Conservation (phyloP, 257 asterid species). For the Cordia subcordata region DNA sequence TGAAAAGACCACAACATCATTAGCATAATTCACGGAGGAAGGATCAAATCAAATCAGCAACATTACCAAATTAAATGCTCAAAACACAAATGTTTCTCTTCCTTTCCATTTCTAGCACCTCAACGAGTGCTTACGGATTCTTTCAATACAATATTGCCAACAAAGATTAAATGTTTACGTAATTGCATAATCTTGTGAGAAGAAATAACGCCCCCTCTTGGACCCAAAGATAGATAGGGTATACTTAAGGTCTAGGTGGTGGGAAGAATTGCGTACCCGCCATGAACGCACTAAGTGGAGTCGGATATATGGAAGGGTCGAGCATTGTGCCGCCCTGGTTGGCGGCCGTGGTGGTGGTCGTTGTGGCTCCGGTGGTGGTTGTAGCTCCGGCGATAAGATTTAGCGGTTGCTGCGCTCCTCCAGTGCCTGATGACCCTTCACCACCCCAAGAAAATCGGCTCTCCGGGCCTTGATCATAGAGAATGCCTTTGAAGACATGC, state of each 20-base stretch:
- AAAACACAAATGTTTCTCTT: constrained; percentile 6
- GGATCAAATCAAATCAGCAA: constrained; percentile 11
- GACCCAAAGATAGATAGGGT: background rate
- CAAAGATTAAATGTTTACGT: constrained; percentile 7
- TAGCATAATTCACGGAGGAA: too few relatives aligned
- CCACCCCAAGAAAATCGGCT: constrained; percentile 24
- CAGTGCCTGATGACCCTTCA: constrained; percentile 40
- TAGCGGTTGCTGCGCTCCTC: constrained; percentile 21
- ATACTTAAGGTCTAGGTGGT: constrained; percentile 59
- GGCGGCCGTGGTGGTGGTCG: constrained; percentile 14
- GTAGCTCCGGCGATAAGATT: constrained; percentile 26
- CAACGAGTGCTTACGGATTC: constrained; percentile 2
- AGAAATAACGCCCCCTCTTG: background rate
- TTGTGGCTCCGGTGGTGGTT: constrained; percentile 10
- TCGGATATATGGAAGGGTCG: constrained; percentile 58
- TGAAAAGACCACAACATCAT: too few relatives aligned
- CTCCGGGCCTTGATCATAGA: constrained; percentile 73
- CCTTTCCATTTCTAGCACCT: constrained; percentile 2
- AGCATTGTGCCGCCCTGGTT: constrained; percentile 33
- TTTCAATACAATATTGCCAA: constrained; percentile 9
- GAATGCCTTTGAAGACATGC: constrained; percentile 72
- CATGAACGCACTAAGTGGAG: constrained; percentile 56
- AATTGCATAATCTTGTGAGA: constrained; percentile 8
- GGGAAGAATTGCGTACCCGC: constrained; percentile 88
- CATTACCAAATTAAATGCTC: constrained; percentile 7